A percentile compares a stretch with the other conserved stretches of the same genome.
Conservation (phyloP, 306 rosid genomes). For the Castanopsis chinensis region DNA sequence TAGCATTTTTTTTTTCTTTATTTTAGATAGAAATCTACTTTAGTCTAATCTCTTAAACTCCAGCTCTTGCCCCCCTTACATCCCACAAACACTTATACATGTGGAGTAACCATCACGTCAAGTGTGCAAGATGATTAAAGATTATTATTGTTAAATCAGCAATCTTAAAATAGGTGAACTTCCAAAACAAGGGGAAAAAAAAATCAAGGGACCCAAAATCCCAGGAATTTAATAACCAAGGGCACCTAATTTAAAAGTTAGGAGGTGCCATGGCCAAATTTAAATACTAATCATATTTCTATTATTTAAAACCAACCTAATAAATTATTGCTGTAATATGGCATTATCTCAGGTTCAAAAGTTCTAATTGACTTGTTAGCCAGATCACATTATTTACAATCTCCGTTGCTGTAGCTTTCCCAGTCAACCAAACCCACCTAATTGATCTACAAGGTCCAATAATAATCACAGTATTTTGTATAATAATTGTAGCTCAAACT, state of each 20-base stretch:
- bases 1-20: too few relatives aligned
- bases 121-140: too few relatives aligned
- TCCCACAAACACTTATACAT: too few relatives aligned
- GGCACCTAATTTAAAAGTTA: conserved; percentile 23
- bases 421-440: conserved; percentile 31
- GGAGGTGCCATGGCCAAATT: conserved; percentile 7
- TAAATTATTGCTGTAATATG: conserved; percentile 27
- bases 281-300: not conserved
- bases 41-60: too few relatives aligned
- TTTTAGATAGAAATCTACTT: too few relatives aligned
- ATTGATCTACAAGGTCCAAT: conserved; percentile 15
- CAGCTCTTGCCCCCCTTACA: too few relatives aligned
- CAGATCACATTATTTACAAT: conserved; percentile 29
- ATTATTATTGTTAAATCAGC: too few relatives aligned
- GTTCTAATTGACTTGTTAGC: conserved; percentile 10
- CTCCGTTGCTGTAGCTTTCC: conserved; percentile 59
- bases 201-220: not conserved
- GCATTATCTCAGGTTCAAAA: conserved; percentile 9
- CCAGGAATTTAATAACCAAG: not conserved
- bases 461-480: not conserved
- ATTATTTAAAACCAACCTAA: conserved; percentile 23
- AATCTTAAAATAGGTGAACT: not conserved
- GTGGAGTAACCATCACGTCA: too few relatives aligned
- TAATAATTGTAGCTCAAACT: not conserved
- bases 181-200: not conserved